A percentile compares a stretch with the other conserved stretches of the same genome.
Evolutionary conservation across 106 monocot genomes (phyloP).

Genomic region (Platanthera guangdongensis): DNA sequence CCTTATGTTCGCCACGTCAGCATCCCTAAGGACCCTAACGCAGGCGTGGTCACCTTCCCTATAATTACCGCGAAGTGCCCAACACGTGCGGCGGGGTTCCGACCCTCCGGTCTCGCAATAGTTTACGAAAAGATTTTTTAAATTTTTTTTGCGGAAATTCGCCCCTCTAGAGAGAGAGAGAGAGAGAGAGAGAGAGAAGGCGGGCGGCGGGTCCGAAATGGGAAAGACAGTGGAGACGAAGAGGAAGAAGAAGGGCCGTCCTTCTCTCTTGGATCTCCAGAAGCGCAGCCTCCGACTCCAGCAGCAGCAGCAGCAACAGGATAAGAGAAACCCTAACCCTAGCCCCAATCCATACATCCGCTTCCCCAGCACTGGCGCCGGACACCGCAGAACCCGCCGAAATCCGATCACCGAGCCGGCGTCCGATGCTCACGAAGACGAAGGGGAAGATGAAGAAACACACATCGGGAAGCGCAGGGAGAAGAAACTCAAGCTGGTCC

Average conservation of each 20-base stretch:
- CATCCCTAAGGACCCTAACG: background rate
- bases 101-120: background rate
- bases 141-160: background rate
- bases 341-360: slow-evolving; percentile 19
- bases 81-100: slow-evolving; percentile 3
- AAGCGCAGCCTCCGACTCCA: slow-evolving; percentile 80
- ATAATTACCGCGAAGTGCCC: background rate
- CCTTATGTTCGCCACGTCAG: background rate
- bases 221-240: slow-evolving; percentile 12
- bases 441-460: slow-evolving; percentile 31
- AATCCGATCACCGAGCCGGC: slow-evolving; percentile 22
- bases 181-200: slow-evolving; percentile 9
- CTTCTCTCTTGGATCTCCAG: slow-evolving; percentile 89
- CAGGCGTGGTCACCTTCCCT: background rate
- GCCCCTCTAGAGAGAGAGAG: background rate
- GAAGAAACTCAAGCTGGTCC: slow-evolving; percentile 86
- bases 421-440: slow-evolving; percentile 10
- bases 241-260: slow-evolving; percentile 97
- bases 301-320: slow-evolving; percentile 5
- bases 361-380: slow-evolving; percentile 16
- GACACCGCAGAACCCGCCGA: slow-evolving; percentile 13
- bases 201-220: slow-evolving; percentile 6
- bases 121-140: background rate
- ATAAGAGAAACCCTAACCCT: slow-evolving; percentile 29
- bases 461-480: slow-evolving; percentile 34